A percentile compares a stretch with the other conserved stretches of the same genome.
phyloP scores from a whole-genome alignment of 257 asterid genomes.

The Mitragyna speciosa region DNA sequence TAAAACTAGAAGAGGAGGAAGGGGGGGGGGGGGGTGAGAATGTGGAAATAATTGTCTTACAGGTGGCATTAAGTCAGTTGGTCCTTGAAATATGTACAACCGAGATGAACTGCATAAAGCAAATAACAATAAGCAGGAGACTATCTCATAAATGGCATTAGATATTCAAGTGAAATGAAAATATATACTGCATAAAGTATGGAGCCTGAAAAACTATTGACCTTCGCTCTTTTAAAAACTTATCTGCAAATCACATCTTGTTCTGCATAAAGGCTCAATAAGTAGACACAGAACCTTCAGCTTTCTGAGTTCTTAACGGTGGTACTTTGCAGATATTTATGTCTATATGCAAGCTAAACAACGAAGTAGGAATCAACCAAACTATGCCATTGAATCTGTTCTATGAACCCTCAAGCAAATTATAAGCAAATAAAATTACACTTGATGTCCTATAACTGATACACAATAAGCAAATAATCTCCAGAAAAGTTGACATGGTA shows the following conservation, averaged over 20 bases:
- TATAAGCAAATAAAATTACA: neutral
- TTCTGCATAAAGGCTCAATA: neutral
- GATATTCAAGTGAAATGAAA: neutral
- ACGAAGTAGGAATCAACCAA: neutral
- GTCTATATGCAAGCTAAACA: neutral
- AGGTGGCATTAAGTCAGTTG: constrained; percentile 83
- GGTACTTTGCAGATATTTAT: too few relatives aligned
- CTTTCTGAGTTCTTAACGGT: neutral
- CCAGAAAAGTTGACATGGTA: neutral
- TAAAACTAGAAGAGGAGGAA: neutral
- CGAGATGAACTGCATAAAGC: constrained; percentile 72
- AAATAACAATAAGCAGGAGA: constrained; percentile 16
- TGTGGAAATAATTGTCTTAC: constrained; percentile 42
- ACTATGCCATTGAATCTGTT: neutral
- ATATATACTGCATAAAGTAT: neutral
- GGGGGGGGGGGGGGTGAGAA: neutral
- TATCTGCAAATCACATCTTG: neutral
- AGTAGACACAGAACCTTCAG: neutral
- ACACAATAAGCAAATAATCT: neutral
- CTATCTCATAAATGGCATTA: neutral
- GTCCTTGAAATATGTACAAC: constrained; percentile 90
- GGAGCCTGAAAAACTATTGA: neutral
- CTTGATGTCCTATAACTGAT: neutral
- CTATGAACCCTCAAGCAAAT: neutral
- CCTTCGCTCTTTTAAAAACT: neutral